phyloP scores from a whole-genome alignment of 176 grass and related monocot genomes.

The Otatea glauca region DNA sequence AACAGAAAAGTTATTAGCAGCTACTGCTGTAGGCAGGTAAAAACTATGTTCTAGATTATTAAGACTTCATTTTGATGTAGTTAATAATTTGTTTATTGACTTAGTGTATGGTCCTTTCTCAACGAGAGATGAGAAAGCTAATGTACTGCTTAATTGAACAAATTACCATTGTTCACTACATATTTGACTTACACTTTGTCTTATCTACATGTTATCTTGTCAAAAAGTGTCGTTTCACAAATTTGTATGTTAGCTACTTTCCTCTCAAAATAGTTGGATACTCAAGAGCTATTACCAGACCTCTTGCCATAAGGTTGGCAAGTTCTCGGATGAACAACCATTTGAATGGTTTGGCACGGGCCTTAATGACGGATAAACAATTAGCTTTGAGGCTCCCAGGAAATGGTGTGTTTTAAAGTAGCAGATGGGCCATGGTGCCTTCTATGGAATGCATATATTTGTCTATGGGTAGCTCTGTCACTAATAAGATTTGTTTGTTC shows the following conservation, averaged over 20 bases:
- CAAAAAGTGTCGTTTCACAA: neutral
- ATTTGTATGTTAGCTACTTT: neutral
- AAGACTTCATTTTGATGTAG: neutral
- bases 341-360: slow-evolving; percentile 75
- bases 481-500: slow-evolving; percentile 54
- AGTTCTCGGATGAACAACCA: slow-evolving; percentile 66
- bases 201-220: neutral
- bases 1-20: slow-evolving; percentile 96
- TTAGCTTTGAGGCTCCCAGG: slow-evolving; percentile 79
- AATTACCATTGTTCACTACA: neutral
- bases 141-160: neutral
- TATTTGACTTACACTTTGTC: slow-evolving; percentile 11
- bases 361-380: slow-evolving; percentile 68
- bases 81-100: neutral
- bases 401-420: slow-evolving; percentile 80
- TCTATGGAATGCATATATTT: slow-evolving; percentile 73
- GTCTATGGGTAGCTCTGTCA: slow-evolving; percentile 77
- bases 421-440: slow-evolving; percentile 77
- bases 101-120: neutral
- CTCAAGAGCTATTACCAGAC: slow-evolving; percentile 76
- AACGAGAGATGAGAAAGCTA: neutral
- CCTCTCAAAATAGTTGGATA: slow-evolving; percentile 75
- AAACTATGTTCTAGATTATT: neutral
- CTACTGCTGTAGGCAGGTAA: slow-evolving; percentile 83
- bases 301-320: slow-evolving; percentile 70